These are phyloP conservation scores for Gossypium mustelinum DNA, from an alignment of 345 rosid species.

Conservation along the genomic window DNA sequence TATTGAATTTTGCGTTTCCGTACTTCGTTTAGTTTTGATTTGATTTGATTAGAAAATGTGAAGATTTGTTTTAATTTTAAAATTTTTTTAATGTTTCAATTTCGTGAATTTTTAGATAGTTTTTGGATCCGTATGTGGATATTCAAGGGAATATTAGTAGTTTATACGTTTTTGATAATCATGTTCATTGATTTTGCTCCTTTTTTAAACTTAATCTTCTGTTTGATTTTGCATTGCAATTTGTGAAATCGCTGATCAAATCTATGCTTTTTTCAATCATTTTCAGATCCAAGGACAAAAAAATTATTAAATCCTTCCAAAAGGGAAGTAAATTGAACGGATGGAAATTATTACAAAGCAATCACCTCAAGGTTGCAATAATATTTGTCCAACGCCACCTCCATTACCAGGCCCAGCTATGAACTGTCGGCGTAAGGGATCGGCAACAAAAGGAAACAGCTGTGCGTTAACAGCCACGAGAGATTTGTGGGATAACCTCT, in stretches of 20 bases:
- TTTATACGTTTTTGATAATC: too few species aligned
- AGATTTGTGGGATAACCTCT: constrained; percentile 69
- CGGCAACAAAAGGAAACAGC: constrained; percentile 22
- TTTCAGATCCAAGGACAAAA: neutral
- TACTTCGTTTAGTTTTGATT: neutral
- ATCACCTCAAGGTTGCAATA: constrained; percentile 5
- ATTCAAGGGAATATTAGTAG: too few species aligned
- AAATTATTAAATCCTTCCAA: neutral
- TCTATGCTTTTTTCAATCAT: neutral
- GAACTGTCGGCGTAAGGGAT: constrained; percentile 14
- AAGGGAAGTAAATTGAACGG: constrained; percentile 7
- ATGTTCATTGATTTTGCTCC: too few species aligned
- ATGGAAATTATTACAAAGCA: constrained; percentile 15
- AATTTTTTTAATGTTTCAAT: neutral
- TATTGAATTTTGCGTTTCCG: neutral
- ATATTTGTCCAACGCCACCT: constrained; percentile 42
- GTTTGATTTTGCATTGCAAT: neutral
- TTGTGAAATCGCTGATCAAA: neutral
- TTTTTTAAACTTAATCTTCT: too few species aligned
- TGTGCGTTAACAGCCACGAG: constrained; percentile 35
- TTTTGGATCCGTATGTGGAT: neutral
- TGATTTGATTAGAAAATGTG: neutral
- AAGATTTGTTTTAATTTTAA: neutral
- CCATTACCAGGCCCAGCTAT: constrained; percentile 44
- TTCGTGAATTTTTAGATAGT: neutral